Conservation (phyloP, 192 early-diverging fungal species). For the Neocallimastix lanati region DNA sequence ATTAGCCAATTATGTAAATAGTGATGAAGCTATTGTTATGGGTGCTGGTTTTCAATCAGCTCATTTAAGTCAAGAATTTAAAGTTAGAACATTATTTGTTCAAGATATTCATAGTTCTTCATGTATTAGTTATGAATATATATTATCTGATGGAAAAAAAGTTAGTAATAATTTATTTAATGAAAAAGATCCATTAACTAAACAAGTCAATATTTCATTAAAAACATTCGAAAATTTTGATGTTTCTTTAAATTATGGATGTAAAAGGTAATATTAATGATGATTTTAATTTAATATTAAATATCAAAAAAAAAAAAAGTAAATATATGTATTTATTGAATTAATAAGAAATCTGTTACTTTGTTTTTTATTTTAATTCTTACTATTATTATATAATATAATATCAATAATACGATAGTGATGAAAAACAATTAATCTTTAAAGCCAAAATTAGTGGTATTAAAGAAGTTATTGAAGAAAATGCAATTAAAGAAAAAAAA, state of each 20-base stretch:
- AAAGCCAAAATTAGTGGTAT: not conserved
- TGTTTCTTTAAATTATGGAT: not conserved
- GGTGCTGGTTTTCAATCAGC: slow-evolving; percentile 65
- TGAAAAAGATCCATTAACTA: not conserved
- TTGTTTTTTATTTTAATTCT: too few relatives aligned
- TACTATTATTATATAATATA: too few relatives aligned
- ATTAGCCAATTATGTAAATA: slow-evolving; percentile 86
- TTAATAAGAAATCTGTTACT: too few relatives aligned
- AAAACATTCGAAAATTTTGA: not conserved
- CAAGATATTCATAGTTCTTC: not conserved
- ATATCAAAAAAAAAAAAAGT: too few relatives aligned
- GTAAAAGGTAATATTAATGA: too few relatives aligned
- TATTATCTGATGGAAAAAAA: not conserved
- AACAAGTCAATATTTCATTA: not conserved
- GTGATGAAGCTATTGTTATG: slow-evolving; percentile 85
- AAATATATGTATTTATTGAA: too few relatives aligned
- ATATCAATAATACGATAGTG: too few relatives aligned
- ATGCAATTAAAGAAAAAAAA: not conserved
- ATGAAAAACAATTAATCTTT: not conserved
- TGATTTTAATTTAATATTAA: too few relatives aligned
- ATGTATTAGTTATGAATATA: not conserved
- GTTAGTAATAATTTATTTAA: not conserved
- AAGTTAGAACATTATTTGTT: slow-evolving; percentile 17
- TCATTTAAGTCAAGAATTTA: slow-evolving; percentile 65
- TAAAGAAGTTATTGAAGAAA: not conserved